Evolutionary conservation across 495 filamentous ascomycete species (phyloP).

Genomic region (Penicillium ochrochloron): DNA sequence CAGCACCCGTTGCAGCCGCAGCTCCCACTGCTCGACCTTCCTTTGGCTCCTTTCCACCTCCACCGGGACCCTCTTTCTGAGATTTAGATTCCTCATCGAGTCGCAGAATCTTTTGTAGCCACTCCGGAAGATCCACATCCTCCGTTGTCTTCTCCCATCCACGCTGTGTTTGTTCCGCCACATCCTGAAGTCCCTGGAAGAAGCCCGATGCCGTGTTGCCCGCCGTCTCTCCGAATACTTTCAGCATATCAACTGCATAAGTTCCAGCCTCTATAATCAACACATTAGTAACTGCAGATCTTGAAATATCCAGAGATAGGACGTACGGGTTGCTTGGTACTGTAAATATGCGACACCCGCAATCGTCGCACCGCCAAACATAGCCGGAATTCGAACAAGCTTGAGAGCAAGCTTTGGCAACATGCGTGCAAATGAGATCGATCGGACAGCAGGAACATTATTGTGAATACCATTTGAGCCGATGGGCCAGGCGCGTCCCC

Average conservation of each 20-base stretch:
- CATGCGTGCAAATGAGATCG: conserved; percentile 81
- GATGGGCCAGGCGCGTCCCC: conserved; percentile 72
- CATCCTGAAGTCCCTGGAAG: conserved; percentile 70
- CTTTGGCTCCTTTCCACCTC: conserved; percentile 61
- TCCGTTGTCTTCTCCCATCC: conserved; percentile 87
- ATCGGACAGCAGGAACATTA: conserved; percentile 76
- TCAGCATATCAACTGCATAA: conserved; percentile 82
- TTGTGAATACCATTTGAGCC: conserved; percentile 81
- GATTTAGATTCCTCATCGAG: conserved; percentile 55
- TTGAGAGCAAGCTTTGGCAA: conserved; percentile 90
- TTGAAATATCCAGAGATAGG: neutral
- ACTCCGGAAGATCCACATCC: conserved; percentile 76
- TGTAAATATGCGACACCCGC: conserved; percentile 89
- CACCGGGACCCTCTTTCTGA: conserved; percentile 44
- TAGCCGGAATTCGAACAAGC: conserved; percentile 81
- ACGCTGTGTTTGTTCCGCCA: conserved; percentile 75
- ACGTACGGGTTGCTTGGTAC: conserved; percentile 91
- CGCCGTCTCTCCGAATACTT: conserved; percentile 69
- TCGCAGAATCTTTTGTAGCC: conserved; percentile 77
- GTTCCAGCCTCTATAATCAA: conserved; percentile 74
- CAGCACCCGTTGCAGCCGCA: conserved; percentile 67
- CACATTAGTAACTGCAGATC: conserved; percentile 31
- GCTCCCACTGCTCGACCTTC: conserved; percentile 58
- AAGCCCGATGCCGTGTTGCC: conserved; percentile 65
- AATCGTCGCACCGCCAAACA: conserved; percentile 87